Evolutionary conservation across 331 rosid species (phyloP).

Genomic region (Acacia pycnantha): DNA sequence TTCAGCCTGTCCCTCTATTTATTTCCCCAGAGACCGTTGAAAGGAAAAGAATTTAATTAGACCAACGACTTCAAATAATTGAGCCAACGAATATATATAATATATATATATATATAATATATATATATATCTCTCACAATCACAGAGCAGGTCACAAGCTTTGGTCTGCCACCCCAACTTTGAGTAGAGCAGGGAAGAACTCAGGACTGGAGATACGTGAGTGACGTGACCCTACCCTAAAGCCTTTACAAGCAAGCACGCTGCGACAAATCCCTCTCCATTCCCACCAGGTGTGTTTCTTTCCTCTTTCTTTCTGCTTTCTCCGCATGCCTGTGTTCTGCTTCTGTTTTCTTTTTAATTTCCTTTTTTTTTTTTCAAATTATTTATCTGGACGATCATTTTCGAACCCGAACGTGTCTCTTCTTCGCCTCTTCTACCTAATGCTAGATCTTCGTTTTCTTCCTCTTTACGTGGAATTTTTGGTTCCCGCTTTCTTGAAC

Average conservation of each 20-base stretch:
- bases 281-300: conserved; percentile 21
- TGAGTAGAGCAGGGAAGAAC: not conserved
- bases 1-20: not conserved
- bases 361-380: not conserved
- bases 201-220: not conserved
- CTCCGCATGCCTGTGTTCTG: not conserved
- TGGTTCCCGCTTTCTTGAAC: not conserved
- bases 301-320: not conserved
- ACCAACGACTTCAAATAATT: not conserved
- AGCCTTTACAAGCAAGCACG: conserved; percentile 20
- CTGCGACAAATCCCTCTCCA: conserved; percentile 8
- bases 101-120: too few relatives aligned
- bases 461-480: not conserved
- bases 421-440: not conserved
- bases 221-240: not conserved
- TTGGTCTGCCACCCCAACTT: not conserved
- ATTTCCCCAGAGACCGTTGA: not conserved
- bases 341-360: not conserved
- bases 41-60: not conserved
- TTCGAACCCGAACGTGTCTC: conserved; percentile 21
- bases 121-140: not conserved
- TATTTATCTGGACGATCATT: conserved; percentile 2
- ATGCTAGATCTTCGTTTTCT: conserved; percentile 65
- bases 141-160: not conserved
- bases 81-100: not conserved